Base-by-base conservation (phyloP, 495 filamentous ascomycete species). In the Daldinia bambusicola region DNA sequence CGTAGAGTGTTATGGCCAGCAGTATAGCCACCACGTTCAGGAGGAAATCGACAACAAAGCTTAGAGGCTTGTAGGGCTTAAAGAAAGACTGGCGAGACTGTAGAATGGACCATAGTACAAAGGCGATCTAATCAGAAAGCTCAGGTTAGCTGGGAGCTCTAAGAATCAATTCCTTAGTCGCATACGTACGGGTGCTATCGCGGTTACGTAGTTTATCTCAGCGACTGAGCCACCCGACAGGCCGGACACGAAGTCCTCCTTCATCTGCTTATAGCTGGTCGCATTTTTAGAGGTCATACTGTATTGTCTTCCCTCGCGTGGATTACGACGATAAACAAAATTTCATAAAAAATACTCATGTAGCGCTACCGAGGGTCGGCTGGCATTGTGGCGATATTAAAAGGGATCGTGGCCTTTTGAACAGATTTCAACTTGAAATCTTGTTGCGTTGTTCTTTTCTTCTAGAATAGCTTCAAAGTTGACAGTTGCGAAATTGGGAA, bases 161-260 rank as follows among this genome's bases (percentile, higher is more conserved):
- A 3, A 10, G 12, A 34, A 6, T 61, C n/a, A 55, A 26, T 26
- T 31, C 37, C 16, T 63, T 8, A 38, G 56, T 65, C 3, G 50
- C 5, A 55, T 40, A 79, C 89, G 74, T 86, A 98, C 95, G 63
- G 95, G 90, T 74, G 93, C 93, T 58, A 95, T 90, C 6, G 91
- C 86, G 41, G 91, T 92, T 52, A 98, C 91, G 66, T 85, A 83
- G 72, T 97, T 94, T 81, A 99, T 95, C 75, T 99, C 95, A 31
- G 81, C 76, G 53, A 98, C 90, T 13, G 86, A 83, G 41, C 95
- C 93, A 40, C 95, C 95, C n/a, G 90, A 88, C 36, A 97, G 89
- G 76, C 93, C 91, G 18, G 95, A 97, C 72, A 99, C 95, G 75
- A 97, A 97, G 62, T 92, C 93, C 84, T 97, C 94, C 79, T 98